Evolutionary conservation across 345 rosid genomes (phyloP), one percentile per base, ranked within the genome.

Genomic region (Microcos paniculata): DNA sequence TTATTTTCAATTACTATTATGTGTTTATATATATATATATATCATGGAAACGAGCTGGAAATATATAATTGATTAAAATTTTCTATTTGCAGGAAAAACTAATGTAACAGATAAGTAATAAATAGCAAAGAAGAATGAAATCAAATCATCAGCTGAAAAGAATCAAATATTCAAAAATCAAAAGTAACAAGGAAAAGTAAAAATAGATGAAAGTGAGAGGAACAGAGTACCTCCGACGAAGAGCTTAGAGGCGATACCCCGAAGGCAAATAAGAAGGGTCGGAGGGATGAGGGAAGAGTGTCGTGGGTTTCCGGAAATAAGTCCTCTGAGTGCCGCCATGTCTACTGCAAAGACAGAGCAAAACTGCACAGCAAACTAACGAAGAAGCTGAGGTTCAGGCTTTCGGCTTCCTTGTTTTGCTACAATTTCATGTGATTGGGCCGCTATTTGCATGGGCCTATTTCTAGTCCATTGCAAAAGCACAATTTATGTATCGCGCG

Each of bases 171-270:
- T n/a, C n/a, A n/a, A n/a, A n/a, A 3, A 15, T 16, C 7, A 21
- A 53, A 3, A 59, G 16, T 28, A 23, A 6, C 2, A 58, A 35
- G 12, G 30, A 58, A 26, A 58, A 58, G 40, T 18, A 62, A 6
- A 33, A 51, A 66, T 6, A 14, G 11, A 38, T 9, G 72, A 31
- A 35, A 62, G 9, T 57, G 72, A 21, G n/a, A 67, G 49, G 70
- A 51, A 72, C 53, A 40, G 42, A 59, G 23, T 83, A 88, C 97
- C 92, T 80, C 92, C 97, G 59, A 90, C 90, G 65, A 92, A 94
- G 61, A 94, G 94, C 83, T 90, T 94, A 9, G 92, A 85, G 71
- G 88, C 93, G 57, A 90, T 81, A 21, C 90, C 85, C 70, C 98
- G 88, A 73, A 80, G 83, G 73, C 77, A 80, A 40, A 78, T 53